Evolutionary conservation across 2,329 filamentous ascomycete genomes (phyloP).

Genomic region (Juglanconis juglandina): DNA sequence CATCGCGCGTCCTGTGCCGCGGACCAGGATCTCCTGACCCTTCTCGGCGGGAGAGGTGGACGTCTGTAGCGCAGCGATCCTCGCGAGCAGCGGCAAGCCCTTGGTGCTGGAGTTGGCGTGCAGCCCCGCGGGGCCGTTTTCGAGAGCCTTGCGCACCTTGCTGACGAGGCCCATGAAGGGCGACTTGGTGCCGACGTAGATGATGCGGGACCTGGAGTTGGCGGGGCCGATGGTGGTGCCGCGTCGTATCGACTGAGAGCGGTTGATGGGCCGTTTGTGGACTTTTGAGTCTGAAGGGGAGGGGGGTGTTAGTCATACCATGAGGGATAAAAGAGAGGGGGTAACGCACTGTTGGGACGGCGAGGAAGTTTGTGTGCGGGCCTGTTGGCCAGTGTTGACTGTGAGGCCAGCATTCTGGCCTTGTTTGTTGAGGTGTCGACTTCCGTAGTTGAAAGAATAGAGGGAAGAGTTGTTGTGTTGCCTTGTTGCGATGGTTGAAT

Average conservation of each 20-base stretch:
- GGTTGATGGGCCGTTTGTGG: slow-evolving; percentile 45
- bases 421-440: neutral
- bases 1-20: slow-evolving; percentile 66
- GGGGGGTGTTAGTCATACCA: slow-evolving; percentile 17
- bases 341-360: slow-evolving; percentile 28
- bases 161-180: slow-evolving; percentile 67
- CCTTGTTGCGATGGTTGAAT: no score
- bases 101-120: slow-evolving; percentile 44
- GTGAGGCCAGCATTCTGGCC: neutral
- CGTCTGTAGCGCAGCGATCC: slow-evolving; percentile 41
- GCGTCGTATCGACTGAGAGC: slow-evolving; percentile 30
- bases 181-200: slow-evolving; percentile 64
- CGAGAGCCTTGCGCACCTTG: slow-evolving; percentile 61
- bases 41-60: slow-evolving; percentile 27
- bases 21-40: slow-evolving; percentile 42
- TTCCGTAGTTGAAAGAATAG: no score
- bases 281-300: slow-evolving; percentile 41
- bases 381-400: slow-evolving; percentile 17
- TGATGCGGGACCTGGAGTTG: slow-evolving; percentile 30
- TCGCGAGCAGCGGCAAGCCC: slow-evolving; percentile 42
- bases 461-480: no score
- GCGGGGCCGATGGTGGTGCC: neutral
- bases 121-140: slow-evolving; percentile 43
- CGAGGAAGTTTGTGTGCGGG: slow-evolving; percentile 32
- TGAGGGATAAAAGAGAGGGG: neutral